Conservation (phyloP, 805 yeast species). For the Metschnikowia gelsemii region DNA sequence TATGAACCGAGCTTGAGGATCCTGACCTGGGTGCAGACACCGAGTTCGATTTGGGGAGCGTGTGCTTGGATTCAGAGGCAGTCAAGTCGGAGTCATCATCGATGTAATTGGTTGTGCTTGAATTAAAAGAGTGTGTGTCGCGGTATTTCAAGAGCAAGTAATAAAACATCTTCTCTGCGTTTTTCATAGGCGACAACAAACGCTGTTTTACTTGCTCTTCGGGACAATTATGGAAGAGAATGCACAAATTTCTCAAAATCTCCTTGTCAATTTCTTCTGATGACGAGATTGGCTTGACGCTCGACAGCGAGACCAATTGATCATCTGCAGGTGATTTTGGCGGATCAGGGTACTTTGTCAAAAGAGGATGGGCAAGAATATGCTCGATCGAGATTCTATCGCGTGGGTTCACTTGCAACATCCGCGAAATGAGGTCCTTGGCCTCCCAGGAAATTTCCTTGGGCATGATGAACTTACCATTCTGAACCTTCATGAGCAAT, state of each 20-base stretch:
- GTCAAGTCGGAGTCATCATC: conserved; percentile 28
- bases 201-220: conserved; percentile 51
- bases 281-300: conserved; percentile 31
- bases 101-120: conserved; percentile 22
- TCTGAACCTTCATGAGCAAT: conserved; percentile 83
- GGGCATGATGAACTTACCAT: conserved; percentile 85
- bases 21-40: conserved; percentile 29
- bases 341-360: conserved; percentile 63
- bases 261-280: conserved; percentile 58
- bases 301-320: conserved; percentile 16
- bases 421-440: conserved; percentile 73
- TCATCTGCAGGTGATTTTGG: conserved; percentile 3
- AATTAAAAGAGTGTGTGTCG: conserved; percentile 52
- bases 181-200: conserved; percentile 55
- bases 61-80: conserved; percentile 25
- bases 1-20: conserved; percentile 24
- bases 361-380: conserved; percentile 76
- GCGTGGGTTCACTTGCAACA: conserved; percentile 80
- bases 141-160: conserved; percentile 72
- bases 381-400: conserved; percentile 76
- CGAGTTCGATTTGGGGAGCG: conserved; percentile 36
- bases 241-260: conserved; percentile 71
- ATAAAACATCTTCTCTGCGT: conserved; percentile 79
- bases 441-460: conserved; percentile 78
- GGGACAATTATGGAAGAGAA: conserved; percentile 78